Conservation (phyloP, 768 basidiomycete species). For the Tremella mesenterica region DNA sequence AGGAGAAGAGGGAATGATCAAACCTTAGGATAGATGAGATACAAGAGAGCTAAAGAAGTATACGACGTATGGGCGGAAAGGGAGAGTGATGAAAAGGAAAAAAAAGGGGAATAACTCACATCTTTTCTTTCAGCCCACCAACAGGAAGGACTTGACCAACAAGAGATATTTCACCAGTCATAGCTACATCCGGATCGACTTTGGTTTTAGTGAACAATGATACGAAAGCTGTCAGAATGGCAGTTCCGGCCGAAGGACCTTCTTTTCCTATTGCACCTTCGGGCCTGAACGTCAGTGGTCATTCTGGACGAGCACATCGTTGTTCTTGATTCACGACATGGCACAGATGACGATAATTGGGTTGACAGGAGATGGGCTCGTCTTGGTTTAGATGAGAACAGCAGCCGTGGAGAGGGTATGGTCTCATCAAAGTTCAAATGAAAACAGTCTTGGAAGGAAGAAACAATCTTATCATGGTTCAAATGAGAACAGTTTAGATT, state of each 20-base stretch:
- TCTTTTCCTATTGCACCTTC: slow-evolving; percentile 54
- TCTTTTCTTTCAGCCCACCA: slow-evolving; percentile 70
- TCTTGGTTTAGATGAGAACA: not conserved
- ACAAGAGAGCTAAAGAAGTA: too few species aligned
- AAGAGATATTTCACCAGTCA: slow-evolving; percentile 97
- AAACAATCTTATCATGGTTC: too few species aligned
- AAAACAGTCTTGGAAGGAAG: too few species aligned
- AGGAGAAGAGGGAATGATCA: too few species aligned
- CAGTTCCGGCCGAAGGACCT: slow-evolving; percentile 93
- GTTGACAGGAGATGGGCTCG: not conserved
- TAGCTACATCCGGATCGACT: slow-evolving; percentile 82
- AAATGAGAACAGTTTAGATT: too few species aligned
- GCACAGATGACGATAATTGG: not conserved
- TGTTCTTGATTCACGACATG: not conserved
- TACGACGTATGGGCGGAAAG: too few species aligned
- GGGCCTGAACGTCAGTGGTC: slow-evolving; percentile 21
- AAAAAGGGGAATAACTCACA: too few species aligned
- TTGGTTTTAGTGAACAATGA: slow-evolving; percentile 77
- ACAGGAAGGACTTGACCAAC: slow-evolving; percentile 94
- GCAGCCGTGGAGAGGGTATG: too few species aligned
- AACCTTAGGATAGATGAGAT: too few species aligned
- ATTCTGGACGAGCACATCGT: not conserved
- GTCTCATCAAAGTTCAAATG: too few species aligned
- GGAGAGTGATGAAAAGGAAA: too few species aligned
- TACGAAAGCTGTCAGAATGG: slow-evolving; percentile 82